Evolutionary conservation across 768 basidiomycete genomes (phyloP), one percentile per base, ranked within the genome.

Genomic region (Leucosporidium creatinivorum): DNA sequence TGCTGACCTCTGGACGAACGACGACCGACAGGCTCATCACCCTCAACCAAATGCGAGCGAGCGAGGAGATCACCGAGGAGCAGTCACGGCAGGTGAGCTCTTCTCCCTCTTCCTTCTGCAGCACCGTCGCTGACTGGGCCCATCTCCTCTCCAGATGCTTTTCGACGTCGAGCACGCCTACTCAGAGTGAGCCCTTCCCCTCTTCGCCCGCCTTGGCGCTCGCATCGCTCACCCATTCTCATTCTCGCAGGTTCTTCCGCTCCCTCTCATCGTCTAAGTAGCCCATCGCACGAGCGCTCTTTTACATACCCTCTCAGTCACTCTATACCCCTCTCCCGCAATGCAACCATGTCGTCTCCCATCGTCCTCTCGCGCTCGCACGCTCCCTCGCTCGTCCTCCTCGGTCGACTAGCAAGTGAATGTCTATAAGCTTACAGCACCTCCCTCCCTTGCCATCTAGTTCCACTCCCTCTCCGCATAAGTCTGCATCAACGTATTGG

Each of bases 101-200:
- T 25, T 25, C 4, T 47, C n/a, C 21, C 26, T 15, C 31, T 10
- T 6, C 1, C 7, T 17, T 21, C 26, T 21, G n/a, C 51, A 26
- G 2, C 5, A 48, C 3, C 28, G 17, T 47, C 51, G 10, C 7
- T 19, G 60, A 19, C 57, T 13, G n/a, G n/a, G n/a, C n/a, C 6
- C 5, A 49, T 36, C 25, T 28, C 2, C 3, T 68, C 19, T 51
- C 21, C 61, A 96, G 90, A 82, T 98, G 68, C 81, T 91, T n/a
- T 98, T 97, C 75, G 94, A 98, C 75, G 90, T 96, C 61, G 93
- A 98, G 73, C 86, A 94, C 74, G 93, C 94, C 0, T 98, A 98
- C 75, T 65, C 67, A 0, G 74, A 88, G 89, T 23, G 89, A 94
- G 78, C 80, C 91, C 77, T 12, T 68, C 78, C 9, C 73, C 73